Conservation (phyloP, 345 rosid genomes). For the Dipteronia dyeriana region DNA sequence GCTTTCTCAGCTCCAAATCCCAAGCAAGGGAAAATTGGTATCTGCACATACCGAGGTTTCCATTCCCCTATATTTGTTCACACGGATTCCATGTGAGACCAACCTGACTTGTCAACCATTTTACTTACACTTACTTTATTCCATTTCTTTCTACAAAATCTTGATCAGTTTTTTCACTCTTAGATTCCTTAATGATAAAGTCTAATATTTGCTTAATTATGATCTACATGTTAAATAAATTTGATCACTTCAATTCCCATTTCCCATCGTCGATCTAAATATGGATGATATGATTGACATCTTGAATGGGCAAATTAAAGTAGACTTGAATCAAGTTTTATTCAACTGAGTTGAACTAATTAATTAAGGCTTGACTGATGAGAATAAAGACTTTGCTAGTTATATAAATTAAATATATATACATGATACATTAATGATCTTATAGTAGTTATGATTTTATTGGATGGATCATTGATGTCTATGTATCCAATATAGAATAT, state of each 20-base stretch:
- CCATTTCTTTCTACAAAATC: neutral
- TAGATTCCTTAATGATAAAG: no score
- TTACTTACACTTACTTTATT: neutral
- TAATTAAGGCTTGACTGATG: no score
- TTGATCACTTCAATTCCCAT: no score
- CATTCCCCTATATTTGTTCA: neutral
- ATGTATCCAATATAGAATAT: neutral
- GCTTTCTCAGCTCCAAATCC: slow-evolving; percentile 26
- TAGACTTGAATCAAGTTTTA: no score
- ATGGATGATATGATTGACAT: neutral
- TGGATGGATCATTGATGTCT: neutral
- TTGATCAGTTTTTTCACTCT: no score
- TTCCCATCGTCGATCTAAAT: no score
- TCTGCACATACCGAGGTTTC: slow-evolving; percentile 16
- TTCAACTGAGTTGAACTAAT: no score
- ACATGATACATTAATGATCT: no score
- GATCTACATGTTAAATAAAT: no score
- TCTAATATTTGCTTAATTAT: no score
- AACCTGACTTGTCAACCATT: neutral
- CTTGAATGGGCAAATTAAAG: neutral
- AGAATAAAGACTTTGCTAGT: no score
- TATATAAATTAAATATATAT: no score
- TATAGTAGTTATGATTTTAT: neutral
- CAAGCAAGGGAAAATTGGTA: slow-evolving; percentile 13
- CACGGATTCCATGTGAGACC: slow-evolving; percentile 21